Base-by-base conservation (phyloP, 2,329 filamentous ascomycete species). In the Blumeriella jaapii region DNA sequence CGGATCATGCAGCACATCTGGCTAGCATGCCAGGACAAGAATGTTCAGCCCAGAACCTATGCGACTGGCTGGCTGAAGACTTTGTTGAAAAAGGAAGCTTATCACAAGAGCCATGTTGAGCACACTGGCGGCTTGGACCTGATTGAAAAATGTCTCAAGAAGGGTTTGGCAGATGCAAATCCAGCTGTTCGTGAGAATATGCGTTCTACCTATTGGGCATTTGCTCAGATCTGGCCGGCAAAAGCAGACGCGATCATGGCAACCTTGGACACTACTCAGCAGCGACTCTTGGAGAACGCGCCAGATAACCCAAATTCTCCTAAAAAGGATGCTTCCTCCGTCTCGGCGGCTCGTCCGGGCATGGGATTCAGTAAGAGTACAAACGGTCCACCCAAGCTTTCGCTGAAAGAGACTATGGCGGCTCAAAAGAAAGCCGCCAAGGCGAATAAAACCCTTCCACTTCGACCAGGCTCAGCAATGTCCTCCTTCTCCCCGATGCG, bases 1-100 rank as follows among this genome's bases (percentile, higher is more conserved):
- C 79, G 86, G 17, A 68, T 95, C 43, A 71, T 95, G 67, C 82
- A 93, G 56, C 89, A 96, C 52, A 66, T 96, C 30, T 82, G 77
- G 64, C 63, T 65, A 35, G 87, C 89, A 15, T 81, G 74, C 43
- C 81, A 93, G 55, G 89, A 98, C 62, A 96, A 95, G 64, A 96
- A 95, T 53, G 79, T 87, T 2, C 82, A 91, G 53, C 80, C 87
- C 11, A 76, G 91, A 42, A 73, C 74, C 1, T 93, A 79, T 57
- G 80, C 78, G 2, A 68, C 81, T 2, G 78, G 71, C 6, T 98
- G 91, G 91, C 62, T 96, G 18, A 82, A 78, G 58, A 93, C 80
- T 1, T 59, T 96, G 13, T 61, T 98, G 24, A 78, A 70, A 47
- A 83, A 84, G 50, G 82, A 93, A 55, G 63, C 72, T 1, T 68